Base-by-base conservation (phyloP, 495 filamentous ascomycete species). In the Lichenothelia convexa region DNA sequence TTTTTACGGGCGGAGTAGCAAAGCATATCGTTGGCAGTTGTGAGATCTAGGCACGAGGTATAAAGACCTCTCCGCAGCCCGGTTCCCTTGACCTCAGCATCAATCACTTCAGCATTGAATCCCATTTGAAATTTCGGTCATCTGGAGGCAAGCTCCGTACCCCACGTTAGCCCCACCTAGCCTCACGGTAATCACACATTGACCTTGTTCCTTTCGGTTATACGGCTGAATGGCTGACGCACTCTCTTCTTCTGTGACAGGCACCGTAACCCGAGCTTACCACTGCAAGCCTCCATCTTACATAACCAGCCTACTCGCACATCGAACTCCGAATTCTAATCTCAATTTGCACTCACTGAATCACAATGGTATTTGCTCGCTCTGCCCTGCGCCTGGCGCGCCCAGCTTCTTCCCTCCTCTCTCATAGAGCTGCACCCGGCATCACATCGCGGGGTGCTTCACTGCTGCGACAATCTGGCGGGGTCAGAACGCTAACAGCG, bases 341-440 rank as follows among this genome's bases (percentile, higher is more conserved):
- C n/a, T n/a, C n/a, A n/a, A n/a, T n/a, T n/a, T n/a, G n/a, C n/a
- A n/a, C n/a, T n/a, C n/a, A n/a, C 45, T 48, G 40, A 19, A 43
- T 45, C 62, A 76, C 49, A 61, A 79, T 79, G 74, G 74, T 79
- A 78, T 73, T 78, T 69, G 51, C 63, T 54, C 68, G 67, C 47
- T 67, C 71, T 51, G 52, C 71, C 41, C 58, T 65, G 33, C 64
- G 68, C 55, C 58, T 75, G 19, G 59, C 65, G 42, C 68, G 71
- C 32, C 73, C 73, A 45, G 64, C 67, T 40, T 60, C 70, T 41
- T 65, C 67, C 15, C 50, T 71, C 37, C 48, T 76, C 27, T 59
- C 61, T 12, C 39, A 61, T 33, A 55, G 53, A 38, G 46, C 57
- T 41, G 41, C 56, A 33, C 55, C 62, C 15, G 30, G 45, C 22